These are phyloP conservation scores for Ophiosphaerella korrae DNA, from an alignment of 2,329 filamentous ascomycete genomes.

Conservation along the genomic window DNA sequence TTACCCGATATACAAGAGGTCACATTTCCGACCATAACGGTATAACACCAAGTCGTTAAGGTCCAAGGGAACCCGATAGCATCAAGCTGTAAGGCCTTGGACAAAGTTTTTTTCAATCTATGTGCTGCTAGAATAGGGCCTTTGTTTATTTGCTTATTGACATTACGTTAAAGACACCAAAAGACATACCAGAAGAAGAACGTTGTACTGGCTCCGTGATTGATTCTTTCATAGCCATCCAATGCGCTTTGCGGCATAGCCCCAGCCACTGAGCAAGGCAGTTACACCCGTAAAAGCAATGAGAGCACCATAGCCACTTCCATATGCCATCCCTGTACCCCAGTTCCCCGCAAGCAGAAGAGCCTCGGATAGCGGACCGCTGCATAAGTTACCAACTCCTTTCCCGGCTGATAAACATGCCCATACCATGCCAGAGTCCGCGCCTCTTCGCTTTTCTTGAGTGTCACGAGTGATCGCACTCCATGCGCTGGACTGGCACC, in stretches of 20 bases:
- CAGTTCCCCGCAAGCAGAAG: slow-evolving; percentile 47
- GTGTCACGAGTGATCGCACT: slow-evolving; percentile 53
- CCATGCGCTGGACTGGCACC: slow-evolving; percentile 50
- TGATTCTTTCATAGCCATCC: slow-evolving; percentile 32
- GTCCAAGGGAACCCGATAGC: no score
- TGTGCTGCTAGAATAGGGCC: no score
- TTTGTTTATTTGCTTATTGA: background rate
- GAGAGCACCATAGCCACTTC: slow-evolving; percentile 49
- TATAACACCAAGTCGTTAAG: no score
- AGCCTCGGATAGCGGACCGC: slow-evolving; percentile 58
- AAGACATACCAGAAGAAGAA: background rate
- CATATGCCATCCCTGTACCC: slow-evolving; percentile 49
- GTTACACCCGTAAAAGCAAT: slow-evolving; percentile 52
- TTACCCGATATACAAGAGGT: no score
- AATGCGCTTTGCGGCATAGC: slow-evolving; percentile 35
- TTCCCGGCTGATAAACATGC: slow-evolving; percentile 55
- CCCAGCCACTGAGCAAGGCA: slow-evolving; percentile 40
- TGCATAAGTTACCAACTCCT: slow-evolving; percentile 58
- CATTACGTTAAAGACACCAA: background rate
- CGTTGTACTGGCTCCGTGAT: background rate
- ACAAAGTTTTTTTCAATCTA: no score
- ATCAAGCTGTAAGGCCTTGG: no score
- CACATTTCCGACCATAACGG: no score
- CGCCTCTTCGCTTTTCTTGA: slow-evolving; percentile 37
- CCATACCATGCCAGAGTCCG: slow-evolving; percentile 57